A percentile compares a stretch with the other conserved stretches of the same genome.
Conservation (phyloP, 73 alveolate genomes). For the Stentor roeselii region DNA sequence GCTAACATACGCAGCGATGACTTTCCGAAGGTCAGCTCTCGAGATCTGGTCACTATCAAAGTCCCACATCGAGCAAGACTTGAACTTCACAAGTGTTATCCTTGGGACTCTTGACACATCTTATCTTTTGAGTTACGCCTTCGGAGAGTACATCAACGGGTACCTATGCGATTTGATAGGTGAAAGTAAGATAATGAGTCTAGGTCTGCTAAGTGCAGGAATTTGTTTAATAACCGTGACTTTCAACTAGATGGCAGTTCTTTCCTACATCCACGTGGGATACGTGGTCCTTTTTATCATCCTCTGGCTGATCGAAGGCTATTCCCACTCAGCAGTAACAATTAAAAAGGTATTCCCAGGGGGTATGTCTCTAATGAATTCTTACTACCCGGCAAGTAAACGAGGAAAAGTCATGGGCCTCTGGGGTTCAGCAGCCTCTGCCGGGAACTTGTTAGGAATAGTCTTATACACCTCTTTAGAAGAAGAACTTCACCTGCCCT, state of each 20-base stretch:
- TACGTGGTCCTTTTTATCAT: not conserved
- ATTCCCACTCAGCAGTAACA: not conserved
- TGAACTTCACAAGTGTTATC: not conserved
- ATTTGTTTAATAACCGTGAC: not conserved
- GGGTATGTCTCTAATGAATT: not conserved
- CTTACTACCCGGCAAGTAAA: not conserved
- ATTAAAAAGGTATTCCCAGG: conserved; percentile 1
- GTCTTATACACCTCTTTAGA: not conserved
- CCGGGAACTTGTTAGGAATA: not conserved
- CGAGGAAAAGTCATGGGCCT: conserved; percentile 12
- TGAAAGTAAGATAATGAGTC: not conserved
- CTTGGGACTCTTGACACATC: conserved; percentile 17
- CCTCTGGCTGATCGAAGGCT: not conserved
- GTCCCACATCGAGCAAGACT: not conserved
- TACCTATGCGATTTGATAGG: not conserved
- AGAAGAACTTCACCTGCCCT: not conserved
- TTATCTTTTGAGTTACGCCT: conserved; percentile 14
- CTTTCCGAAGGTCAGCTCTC: not conserved
- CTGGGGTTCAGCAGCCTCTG: conserved; percentile 10
- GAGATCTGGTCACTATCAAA: not conserved
- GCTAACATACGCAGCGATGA: not conserved
- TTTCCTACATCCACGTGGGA: not conserved
- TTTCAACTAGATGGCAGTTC: not conserved
- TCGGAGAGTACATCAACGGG: conserved; percentile 12
- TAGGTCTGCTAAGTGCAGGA: conserved; percentile 3